These are phyloP conservation scores for Bidens hawaiensis DNA, from an alignment of 140 eudicot species.

Conservation along the genomic window DNA sequence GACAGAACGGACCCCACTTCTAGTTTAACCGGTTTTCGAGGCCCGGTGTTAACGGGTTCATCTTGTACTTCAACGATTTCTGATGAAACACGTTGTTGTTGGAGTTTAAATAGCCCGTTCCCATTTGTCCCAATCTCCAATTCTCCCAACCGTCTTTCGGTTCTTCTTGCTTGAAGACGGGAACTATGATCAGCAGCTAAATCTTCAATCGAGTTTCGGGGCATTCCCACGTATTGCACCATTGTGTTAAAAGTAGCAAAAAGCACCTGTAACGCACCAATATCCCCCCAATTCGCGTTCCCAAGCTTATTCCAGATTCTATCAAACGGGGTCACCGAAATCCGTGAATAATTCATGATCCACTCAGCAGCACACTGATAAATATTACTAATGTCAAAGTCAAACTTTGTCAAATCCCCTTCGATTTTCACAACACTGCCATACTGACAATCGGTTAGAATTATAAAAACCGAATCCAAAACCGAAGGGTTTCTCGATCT, in stretches of 20 bases:
- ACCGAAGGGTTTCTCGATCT: slow-evolving; percentile 45
- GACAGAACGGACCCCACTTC: slow-evolving; percentile 51
- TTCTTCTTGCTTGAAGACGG: slow-evolving; percentile 80
- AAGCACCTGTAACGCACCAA: slow-evolving; percentile 79
- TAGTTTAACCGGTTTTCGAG: slow-evolving; percentile 35
- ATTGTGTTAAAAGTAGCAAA: slow-evolving; percentile 74
- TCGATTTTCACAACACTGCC: slow-evolving; percentile 92
- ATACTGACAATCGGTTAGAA: slow-evolving; percentile 69
- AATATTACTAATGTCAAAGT: slow-evolving; percentile 40
- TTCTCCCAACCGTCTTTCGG: slow-evolving; percentile 54
- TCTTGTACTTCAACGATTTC: slow-evolving; percentile 72
- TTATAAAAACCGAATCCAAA: slow-evolving; percentile 60
- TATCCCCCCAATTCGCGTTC: slow-evolving; percentile 94
- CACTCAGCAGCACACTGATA: slow-evolving; percentile 84
- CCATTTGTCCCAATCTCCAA: slow-evolving; percentile 50
- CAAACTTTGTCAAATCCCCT: slow-evolving; percentile 82
- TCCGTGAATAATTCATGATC: slow-evolving; percentile 55
- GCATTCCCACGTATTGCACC: slow-evolving; percentile 57
- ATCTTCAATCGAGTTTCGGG: slow-evolving; percentile 71
- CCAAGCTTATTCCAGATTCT: slow-evolving; percentile 92
- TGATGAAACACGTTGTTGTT: slow-evolving; percentile 46
- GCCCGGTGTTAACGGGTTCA: slow-evolving; percentile 35
- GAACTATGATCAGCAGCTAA: slow-evolving; percentile 84
- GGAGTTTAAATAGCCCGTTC: slow-evolving; percentile 47
- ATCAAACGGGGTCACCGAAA: slow-evolving; percentile 76